Conservation (phyloP, 768 basidiomycete genomes). For the Harrya chromipes region DNA sequence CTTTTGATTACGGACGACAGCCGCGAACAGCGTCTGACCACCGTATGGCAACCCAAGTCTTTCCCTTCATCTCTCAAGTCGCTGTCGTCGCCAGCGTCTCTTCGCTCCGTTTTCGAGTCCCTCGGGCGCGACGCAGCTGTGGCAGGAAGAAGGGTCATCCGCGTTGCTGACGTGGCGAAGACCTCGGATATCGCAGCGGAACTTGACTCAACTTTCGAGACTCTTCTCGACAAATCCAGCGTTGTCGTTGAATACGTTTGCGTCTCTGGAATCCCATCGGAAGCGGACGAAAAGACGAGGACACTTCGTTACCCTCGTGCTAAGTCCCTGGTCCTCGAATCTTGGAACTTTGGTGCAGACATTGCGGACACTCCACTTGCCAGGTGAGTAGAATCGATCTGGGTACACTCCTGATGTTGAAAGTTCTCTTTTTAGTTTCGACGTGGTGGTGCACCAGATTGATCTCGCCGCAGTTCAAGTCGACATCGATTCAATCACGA, state of each 20-base stretch:
- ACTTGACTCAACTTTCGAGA: conserved; percentile 15
- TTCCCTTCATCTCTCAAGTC: conserved; percentile 21
- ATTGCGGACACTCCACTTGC: background rate
- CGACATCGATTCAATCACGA: conserved; percentile 22
- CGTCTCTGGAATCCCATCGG: conserved; percentile 14
- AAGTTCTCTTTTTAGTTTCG: conserved; percentile 6
- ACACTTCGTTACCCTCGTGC: conserved; percentile 10
- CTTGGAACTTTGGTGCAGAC: conserved; percentile 15
- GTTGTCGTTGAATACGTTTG: conserved; percentile 19
- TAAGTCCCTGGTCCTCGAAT: conserved; percentile 19
- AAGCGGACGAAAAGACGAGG: conserved; percentile 24
- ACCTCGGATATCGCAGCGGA: conserved; percentile 15
- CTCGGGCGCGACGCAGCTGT: conserved; percentile 15
- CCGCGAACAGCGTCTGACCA: conserved; percentile 30
- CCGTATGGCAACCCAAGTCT: conserved; percentile 30
- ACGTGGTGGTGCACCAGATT: conserved; percentile 21
- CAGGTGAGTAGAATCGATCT: conserved; percentile 5
- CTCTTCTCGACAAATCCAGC: conserved; percentile 13
- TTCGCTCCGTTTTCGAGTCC: conserved; percentile 16
- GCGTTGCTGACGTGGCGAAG: conserved; percentile 24
- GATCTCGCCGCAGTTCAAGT: conserved; percentile 19
- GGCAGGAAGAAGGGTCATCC: conserved; percentile 21
- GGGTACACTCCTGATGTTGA: background rate
- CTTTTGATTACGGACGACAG: conserved; percentile 23
- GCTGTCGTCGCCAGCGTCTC: background rate